Conservation (phyloP, 176 grass and related monocot genomes). For the Melocanna baccifera region DNA sequence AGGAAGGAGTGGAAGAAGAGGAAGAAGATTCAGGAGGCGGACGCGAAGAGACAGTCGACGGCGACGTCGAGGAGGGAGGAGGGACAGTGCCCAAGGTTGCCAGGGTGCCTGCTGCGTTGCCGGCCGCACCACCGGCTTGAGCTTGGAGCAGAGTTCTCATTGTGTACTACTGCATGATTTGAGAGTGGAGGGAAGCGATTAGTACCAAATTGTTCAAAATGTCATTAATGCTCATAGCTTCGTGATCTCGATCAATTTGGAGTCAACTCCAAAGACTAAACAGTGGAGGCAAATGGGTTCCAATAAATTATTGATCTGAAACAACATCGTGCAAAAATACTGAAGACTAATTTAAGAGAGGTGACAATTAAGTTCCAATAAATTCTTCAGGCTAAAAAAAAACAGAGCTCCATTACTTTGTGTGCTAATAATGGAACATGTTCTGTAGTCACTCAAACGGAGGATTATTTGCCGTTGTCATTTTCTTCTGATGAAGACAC, state of each 20-base stretch:
- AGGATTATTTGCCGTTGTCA: background rate
- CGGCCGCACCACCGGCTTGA: background rate
- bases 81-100: background rate
- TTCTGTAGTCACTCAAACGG: background rate
- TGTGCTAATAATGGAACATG: background rate
- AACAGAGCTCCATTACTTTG: background rate
- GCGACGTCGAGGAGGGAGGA: constrained; percentile 5
- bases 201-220: background rate
- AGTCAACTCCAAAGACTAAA: background rate
- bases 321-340: background rate
- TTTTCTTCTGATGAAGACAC: background rate
- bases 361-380: background rate
- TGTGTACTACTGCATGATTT: constrained; percentile 3
- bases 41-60: background rate
- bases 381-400: background rate
- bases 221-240: background rate
- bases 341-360: background rate
- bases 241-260: background rate
- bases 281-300: too few relatives aligned
- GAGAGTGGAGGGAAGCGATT: background rate
- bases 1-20: background rate
- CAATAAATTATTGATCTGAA: background rate
- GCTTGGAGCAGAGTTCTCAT: constrained; percentile 48
- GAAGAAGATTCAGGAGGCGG: constrained; percentile 17
- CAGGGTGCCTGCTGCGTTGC: background rate